Percentiles rank a stretch among this genome's conserved stretches.
These are phyloP conservation scores for Mucor circinelloides DNA, from an alignment of 371 early-diverging fungal species.

Conservation along the genomic window DNA sequence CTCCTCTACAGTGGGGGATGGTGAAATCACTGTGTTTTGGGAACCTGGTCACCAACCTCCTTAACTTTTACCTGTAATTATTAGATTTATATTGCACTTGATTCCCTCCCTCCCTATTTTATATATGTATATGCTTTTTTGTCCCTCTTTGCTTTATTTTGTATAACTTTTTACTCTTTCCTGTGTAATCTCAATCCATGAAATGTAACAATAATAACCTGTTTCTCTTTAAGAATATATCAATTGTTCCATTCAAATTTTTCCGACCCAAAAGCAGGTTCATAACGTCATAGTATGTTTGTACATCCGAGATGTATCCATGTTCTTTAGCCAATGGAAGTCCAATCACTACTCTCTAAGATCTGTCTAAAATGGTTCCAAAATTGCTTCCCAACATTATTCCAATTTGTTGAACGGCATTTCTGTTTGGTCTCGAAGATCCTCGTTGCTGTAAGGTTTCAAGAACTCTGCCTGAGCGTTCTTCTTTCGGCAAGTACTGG, in stretches of 20 bases:
- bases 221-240: not conserved
- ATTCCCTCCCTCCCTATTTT: not conserved
- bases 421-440: no score
- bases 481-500: not conserved
- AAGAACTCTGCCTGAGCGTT: not conserved
- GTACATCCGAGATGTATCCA: not conserved
- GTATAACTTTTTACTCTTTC: not conserved
- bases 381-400: no score
- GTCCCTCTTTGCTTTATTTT: not conserved
- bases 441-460: no score
- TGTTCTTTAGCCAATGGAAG: not conserved
- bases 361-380: no score
- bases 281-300: not conserved
- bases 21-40: constrained; percentile 43
- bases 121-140: not conserved
- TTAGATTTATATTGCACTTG: not conserved
- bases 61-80: not conserved
- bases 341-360: no score
- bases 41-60: constrained; percentile 11
- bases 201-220: not conserved
- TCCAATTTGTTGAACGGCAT: no score
- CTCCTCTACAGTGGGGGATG: constrained; percentile 32
- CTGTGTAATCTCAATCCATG: not conserved
- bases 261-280: not conserved
- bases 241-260: not conserved